Evolutionary conservation across 495 filamentous ascomycete genomes (phyloP).

Genomic region (Aspergillus homomorphus): DNA sequence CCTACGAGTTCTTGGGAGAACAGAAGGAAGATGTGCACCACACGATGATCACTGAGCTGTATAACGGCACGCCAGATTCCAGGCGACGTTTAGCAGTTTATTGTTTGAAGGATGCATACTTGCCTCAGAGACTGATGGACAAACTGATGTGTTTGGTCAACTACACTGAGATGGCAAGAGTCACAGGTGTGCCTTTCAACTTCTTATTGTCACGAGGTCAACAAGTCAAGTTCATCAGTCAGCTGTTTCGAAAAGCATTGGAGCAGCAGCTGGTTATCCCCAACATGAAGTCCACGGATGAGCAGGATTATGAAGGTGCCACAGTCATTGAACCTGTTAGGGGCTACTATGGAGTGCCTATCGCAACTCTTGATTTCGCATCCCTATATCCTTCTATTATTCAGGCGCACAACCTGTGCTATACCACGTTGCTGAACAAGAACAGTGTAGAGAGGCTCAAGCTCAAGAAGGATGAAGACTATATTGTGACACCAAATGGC

Average conservation of each 20-base stretch:
- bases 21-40: conserved; percentile 99
- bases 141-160: conserved; percentile 97
- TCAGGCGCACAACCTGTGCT: conserved; percentile 97
- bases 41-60: conserved; percentile 98
- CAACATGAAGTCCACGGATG: conserved; percentile 65
- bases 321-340: conserved; percentile 95
- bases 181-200: conserved; percentile 97
- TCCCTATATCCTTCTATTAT: conserved; percentile 99
- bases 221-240: conserved; percentile 96
- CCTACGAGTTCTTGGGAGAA: conserved; percentile 91
- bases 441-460: conserved; percentile 66
- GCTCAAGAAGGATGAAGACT: conserved; percentile 84
- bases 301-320: conserved; percentile 90
- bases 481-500: conserved; percentile 90
- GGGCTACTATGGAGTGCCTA: conserved; percentile 89
- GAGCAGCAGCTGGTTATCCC: conserved; percentile 93
- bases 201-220: conserved; percentile 89
- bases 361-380: conserved; percentile 98
- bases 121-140: conserved; percentile 93
- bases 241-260: conserved; percentile 90
- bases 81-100: conserved; percentile 89
- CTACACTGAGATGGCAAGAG: conserved; percentile 99
- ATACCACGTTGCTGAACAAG: conserved; percentile 90
- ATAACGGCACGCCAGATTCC: conserved; percentile 91
- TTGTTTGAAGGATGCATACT: conserved; percentile 95